Conservation (phyloP, 805 yeast species). For the Pichia californica region DNA sequence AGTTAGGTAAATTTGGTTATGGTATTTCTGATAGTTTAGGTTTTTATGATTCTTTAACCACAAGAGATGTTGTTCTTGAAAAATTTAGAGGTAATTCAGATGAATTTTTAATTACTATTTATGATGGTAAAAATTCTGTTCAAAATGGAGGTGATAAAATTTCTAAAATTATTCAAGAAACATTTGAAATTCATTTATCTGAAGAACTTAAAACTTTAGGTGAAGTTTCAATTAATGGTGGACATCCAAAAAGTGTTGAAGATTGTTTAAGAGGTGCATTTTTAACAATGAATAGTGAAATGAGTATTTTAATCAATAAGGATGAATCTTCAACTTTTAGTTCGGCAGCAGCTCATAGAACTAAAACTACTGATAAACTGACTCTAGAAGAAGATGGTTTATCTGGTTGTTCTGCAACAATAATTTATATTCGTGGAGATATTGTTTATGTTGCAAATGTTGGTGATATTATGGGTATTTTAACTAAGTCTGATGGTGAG, state of each 20-base stretch:
- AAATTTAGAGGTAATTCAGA: constrained; percentile 80
- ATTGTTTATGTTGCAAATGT: constrained; percentile 75
- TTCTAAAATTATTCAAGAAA: constrained; percentile 65
- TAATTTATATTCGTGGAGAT: constrained; percentile 68
- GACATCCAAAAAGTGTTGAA: constrained; percentile 43
- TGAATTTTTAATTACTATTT: constrained; percentile 73
- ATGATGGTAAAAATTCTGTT: constrained; percentile 73
- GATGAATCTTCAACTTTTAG: constrained; percentile 36
- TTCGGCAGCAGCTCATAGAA: constrained; percentile 45
- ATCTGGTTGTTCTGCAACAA: constrained; percentile 82
- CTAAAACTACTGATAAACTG: constrained; percentile 45
- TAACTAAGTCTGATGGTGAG: constrained; percentile 79
- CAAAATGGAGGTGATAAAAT: constrained; percentile 54
- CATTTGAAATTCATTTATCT: constrained; percentile 60
- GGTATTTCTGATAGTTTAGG: constrained; percentile 92
- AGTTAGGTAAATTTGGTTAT: constrained; percentile 65
- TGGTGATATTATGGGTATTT: constrained; percentile 82
- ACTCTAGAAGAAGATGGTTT: constrained; percentile 59
- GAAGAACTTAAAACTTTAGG: constrained; percentile 48
- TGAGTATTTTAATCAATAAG: constrained; percentile 54
- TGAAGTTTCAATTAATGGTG: constrained; percentile 32
- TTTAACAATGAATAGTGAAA: constrained; percentile 70
- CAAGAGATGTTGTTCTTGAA: constrained; percentile 81
- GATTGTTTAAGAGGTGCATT: constrained; percentile 83
- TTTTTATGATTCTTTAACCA: constrained; percentile 52